A percentile compares a stretch with the other conserved stretches of the same genome.
Conservation (phyloP, 306 rosid genomes). For the Potentilla sterilis region DNA sequence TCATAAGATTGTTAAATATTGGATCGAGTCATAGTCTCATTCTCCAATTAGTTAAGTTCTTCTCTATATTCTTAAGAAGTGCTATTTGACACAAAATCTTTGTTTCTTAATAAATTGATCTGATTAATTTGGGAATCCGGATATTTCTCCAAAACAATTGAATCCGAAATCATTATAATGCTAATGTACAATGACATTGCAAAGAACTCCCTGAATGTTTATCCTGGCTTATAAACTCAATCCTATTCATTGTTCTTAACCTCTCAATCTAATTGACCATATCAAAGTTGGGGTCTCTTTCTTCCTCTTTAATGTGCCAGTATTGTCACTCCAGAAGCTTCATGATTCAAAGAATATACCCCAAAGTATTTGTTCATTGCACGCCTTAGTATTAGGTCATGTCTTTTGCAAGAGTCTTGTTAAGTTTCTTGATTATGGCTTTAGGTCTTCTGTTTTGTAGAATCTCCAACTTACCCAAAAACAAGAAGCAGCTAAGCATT, state of each 20-base stretch:
- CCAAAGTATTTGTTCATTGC: not conserved
- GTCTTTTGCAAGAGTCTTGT: not conserved
- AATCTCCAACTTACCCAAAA: slow-evolving; percentile 59
- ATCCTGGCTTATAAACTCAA: not conserved
- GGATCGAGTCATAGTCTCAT: not conserved
- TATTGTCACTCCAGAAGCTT: slow-evolving; percentile 1
- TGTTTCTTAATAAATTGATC: not conserved
- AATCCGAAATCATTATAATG: not conserved
- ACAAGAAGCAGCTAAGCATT: slow-evolving; percentile 81
- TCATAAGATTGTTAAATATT: not conserved
- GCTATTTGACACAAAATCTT: not conserved
- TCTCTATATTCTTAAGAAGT: not conserved
- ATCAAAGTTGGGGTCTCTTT: not conserved
- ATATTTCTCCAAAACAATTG: not conserved
- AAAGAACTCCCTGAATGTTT: not conserved
- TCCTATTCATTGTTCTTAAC: not conserved
- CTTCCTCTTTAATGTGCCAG: not conserved
- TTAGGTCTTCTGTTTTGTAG: slow-evolving; percentile 47
- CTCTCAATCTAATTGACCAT: not conserved
- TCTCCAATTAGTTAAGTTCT: not conserved
- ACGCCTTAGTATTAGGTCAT: not conserved
- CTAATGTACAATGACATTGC: not conserved
- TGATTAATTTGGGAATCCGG: not conserved
- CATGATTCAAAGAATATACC: not conserved
- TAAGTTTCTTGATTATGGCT: slow-evolving; percentile 27